Evolutionary conservation across 805 yeast species (phyloP).

Genomic region (Sugiyamaella mastotermitis): DNA sequence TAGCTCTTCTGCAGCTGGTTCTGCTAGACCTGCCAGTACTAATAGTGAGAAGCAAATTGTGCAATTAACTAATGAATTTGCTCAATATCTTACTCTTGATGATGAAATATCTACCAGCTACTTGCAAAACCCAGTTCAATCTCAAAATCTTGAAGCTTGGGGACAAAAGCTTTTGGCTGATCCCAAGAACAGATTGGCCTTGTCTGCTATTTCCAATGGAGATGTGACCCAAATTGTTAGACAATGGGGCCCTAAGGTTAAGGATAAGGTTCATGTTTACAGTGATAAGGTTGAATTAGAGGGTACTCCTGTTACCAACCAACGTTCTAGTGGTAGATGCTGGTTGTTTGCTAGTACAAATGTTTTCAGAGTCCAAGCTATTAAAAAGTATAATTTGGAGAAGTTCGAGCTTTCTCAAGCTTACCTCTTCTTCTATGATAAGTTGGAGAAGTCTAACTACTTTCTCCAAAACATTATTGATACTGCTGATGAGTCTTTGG

Average conservation of each 20-base stretch:
- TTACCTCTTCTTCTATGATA: constrained; percentile 78
- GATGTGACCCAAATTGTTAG: constrained; percentile 38
- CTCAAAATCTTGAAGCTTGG: constrained; percentile 38
- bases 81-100: constrained; percentile 12
- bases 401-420: constrained; percentile 74
- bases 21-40: neutral
- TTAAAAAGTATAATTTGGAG: constrained; percentile 56
- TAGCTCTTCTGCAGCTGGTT: neutral
- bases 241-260: constrained; percentile 14
- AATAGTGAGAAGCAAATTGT: no score
- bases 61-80: constrained; percentile 38
- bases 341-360: constrained; percentile 88
- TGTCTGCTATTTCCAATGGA: constrained; percentile 46
- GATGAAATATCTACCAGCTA: constrained; percentile 6
- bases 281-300: constrained; percentile 41
- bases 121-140: constrained; percentile 31
- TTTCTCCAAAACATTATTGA: constrained; percentile 72
- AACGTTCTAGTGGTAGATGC: constrained; percentile 73
- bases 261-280: constrained; percentile 32
- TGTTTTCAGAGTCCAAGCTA: constrained; percentile 57
- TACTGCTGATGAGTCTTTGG: constrained; percentile 59
- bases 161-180: constrained; percentile 38
- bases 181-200: constrained; percentile 48
- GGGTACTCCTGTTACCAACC: constrained; percentile 69
- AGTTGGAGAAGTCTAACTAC: constrained; percentile 76